Percentiles rank a stretch among this genome's conserved stretches.
Evolutionary conservation across 352 stramenopile genomes (phyloP).

Genomic region (Blastocystis sp.): DNA sequence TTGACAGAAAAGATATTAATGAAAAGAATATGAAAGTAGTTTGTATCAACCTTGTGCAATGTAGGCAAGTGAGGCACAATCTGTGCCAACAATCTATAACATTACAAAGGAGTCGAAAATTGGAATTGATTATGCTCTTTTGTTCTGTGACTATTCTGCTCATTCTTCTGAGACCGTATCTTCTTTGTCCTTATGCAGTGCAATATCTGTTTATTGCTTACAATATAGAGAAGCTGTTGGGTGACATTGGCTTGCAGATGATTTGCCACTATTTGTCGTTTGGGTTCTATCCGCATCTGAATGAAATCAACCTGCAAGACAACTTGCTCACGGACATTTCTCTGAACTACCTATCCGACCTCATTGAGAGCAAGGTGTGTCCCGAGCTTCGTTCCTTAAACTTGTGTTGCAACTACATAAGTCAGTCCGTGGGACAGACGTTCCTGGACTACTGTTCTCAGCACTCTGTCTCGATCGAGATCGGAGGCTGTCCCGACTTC

Average conservation of each 20-base stretch:
- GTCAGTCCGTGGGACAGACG: background rate
- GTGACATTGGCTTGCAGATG: background rate
- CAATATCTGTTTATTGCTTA: background rate
- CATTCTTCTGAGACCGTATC: background rate
- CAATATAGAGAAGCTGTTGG: background rate
- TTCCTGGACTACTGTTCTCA: constrained; percentile 36
- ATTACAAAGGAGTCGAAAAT: background rate
- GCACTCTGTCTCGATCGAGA: background rate
- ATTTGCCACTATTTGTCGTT: constrained; percentile 18
- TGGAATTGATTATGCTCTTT: background rate
- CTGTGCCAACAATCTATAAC: background rate
- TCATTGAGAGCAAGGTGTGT: constrained; percentile 7
- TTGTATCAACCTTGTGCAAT: background rate
- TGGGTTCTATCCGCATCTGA: constrained; percentile 14
- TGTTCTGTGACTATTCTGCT: constrained; percentile 17
- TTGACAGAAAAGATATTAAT: background rate
- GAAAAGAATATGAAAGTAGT: background rate
- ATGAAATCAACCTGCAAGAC: background rate
- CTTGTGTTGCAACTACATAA: constrained; percentile 38
- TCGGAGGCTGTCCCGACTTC: constrained; percentile 16
- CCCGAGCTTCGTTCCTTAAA: background rate
- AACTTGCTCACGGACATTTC: constrained; percentile 29
- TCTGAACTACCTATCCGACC: background rate
- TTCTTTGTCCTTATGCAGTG: background rate
- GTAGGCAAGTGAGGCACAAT: background rate